Evolutionary conservation across 257 asterid genomes (phyloP).

Genomic region (Penstemon eatonii): DNA sequence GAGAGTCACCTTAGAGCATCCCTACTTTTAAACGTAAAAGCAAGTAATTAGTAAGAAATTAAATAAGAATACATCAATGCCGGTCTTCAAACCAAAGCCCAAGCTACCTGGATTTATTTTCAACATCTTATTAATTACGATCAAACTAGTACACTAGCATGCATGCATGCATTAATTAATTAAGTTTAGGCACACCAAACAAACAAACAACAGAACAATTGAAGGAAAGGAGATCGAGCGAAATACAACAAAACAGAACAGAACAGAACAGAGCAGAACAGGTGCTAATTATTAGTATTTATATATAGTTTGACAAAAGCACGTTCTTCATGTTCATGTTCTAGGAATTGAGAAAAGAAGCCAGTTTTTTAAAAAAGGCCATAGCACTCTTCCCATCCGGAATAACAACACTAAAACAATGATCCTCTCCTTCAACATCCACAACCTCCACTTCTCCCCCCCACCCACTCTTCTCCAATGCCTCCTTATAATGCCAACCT

Average conservation of each 20-base stretch:
- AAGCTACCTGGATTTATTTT: too few species aligned
- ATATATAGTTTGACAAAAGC: too few species aligned
- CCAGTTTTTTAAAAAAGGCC: constrained; percentile 37
- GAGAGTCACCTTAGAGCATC: too few species aligned
- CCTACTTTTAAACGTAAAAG: too few species aligned
- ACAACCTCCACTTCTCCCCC: constrained; percentile 45
- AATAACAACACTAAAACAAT: constrained; percentile 43
- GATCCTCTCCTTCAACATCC: constrained; percentile 49
- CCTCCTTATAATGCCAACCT: constrained; percentile 45
- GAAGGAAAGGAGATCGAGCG: neutral
- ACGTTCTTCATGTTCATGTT: too few species aligned
- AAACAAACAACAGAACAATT: neutral
- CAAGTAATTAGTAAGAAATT: too few species aligned
- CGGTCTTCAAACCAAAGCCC: too few species aligned
- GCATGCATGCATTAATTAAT: too few species aligned
- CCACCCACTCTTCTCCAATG: constrained; percentile 47
- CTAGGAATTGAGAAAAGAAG: constrained; percentile 34
- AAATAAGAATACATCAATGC: too few species aligned
- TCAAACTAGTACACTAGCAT: too few species aligned
- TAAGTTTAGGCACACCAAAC: neutral
- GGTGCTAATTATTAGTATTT: neutral
- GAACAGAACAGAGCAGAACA: too few species aligned
- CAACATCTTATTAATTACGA: too few species aligned
- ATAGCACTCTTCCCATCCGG: constrained; percentile 32
- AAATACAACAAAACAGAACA: neutral